Base-by-base conservation (phyloP, 1,284 basidiomycete genomes). In the Sanghuangporus baumii region DNA sequence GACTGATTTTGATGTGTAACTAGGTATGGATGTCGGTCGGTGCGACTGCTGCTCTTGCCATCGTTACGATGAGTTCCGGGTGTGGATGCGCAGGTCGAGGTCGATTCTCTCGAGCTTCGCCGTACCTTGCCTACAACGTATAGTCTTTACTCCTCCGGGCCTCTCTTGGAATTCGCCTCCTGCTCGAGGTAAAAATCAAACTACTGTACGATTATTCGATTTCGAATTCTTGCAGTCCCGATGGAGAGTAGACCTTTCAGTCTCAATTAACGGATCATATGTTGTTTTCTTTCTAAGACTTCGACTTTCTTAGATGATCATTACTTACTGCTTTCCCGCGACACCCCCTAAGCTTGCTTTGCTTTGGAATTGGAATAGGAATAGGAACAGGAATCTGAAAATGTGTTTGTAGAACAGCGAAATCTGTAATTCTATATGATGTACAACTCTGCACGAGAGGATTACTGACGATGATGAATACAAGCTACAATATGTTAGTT, bases 1-100 rank as follows among this genome's bases (percentile, higher is more conserved):
- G n/a, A n/a, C n/a, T 14, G 47, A 26, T 2, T 16, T 14, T 43
- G 8, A 6, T 62, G 31, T 31, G 26, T 48, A 18, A 31, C 20
- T 43, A 74, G 73, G 59, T 70, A 36, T 74, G 73, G 73, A 71
- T 74, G 63, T 66, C 71, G 6, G 58, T 74, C 11, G 72, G 63
- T 8, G 73, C 73, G 12, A 68, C 66, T 0, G 69, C 67, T 31
- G 41, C 69, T 0, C 67, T 71, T 16, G 41, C 71, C 6, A 40
- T 69, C 14, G 64, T 72, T 26, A 66, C 69, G 23, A 48, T 73
- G 43, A 70, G 71, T 46, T 67, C 73, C 7, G 71, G 72, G 4
- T 74, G 74, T 55, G 71, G 70, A 9, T 70, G 69, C 9, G 69
- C 70, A 56, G 65, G 67, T 57, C 67, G 70, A 62, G 71, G 72